Base-by-base conservation (phyloP, 2,329 filamentous ascomycete species). In the Tolypocladium ovalisporum region DNA sequence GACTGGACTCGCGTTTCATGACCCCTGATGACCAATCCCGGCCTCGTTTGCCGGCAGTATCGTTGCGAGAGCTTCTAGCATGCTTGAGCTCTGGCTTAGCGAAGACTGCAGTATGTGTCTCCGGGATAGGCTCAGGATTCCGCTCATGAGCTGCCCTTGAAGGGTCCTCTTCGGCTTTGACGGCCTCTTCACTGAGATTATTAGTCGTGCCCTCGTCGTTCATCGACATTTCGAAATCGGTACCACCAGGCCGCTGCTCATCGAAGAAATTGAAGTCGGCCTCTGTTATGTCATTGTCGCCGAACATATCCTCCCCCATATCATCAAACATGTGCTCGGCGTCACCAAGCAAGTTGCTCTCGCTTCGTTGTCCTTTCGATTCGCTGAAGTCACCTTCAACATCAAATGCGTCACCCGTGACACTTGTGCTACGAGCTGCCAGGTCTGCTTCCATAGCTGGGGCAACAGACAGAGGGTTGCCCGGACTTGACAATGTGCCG, bases 181-280 rank as follows among this genome's bases (percentile, higher is more conserved):
- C 22, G 55, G 63, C 55, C 42, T 49, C 24, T 49, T 62, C 35
- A 59, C 59, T 42, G 60, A 57, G 47, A 56, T 59, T 53, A 27
- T 62, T 54, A 55, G 57, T 47, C 44, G 57, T 15, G 53, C 60
- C 57, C 15, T 65, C 36, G 55, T 66, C 66, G 17, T 57, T 60
- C 63, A 72, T 67, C 1, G 67, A 55, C 24, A 69, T 63, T 27
- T 73, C 71, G 44, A 78, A 58, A 47, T 74, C 74, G 29, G 71
- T 69, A 13, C 70, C 71, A 2, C 68, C 75, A 3, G 79, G 76
- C 32, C 79, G 76, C 32, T 79, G 73, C 60, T 87, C 85, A 64
- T 93, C 88, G 63, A 93, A 93, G 69, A 92, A 93, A 67, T 82
- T 89, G 68, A 93, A 93, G 66, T 94, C 89, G 7, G 84, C 88